A percentile compares a stretch with the other conserved stretches of the same genome.
These are phyloP conservation scores for Coniosporium apollinis DNA, from an alignment of 495 filamentous ascomycete genomes.

Conservation along the genomic window DNA sequence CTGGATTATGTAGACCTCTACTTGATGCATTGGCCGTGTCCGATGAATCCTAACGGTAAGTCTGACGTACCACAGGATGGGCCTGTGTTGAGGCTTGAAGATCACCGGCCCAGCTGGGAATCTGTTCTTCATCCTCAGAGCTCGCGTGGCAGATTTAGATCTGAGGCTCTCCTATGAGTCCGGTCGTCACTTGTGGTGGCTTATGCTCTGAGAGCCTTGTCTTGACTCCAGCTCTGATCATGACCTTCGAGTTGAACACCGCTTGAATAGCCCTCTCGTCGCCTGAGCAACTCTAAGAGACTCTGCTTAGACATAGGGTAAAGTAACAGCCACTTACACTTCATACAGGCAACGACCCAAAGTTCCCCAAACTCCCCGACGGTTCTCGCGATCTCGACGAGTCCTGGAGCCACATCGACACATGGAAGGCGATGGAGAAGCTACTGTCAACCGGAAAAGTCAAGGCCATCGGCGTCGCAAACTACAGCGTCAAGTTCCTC, in stretches of 20 bases:
- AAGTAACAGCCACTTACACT: background rate
- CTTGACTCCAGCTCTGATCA: too few relatives aligned
- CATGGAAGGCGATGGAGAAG: slow-evolving; percentile 69
- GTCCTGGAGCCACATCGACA: slow-evolving; percentile 48
- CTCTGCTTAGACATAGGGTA: too few relatives aligned
- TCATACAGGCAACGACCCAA: slow-evolving; percentile 48
- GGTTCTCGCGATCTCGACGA: slow-evolving; percentile 52
- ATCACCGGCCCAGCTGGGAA: too few relatives aligned
- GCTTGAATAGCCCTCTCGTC: too few relatives aligned
- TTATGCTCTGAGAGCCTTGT: too few relatives aligned
- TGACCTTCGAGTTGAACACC: too few relatives aligned
- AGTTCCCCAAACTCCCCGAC: slow-evolving; percentile 56
- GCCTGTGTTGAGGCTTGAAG: too few relatives aligned
- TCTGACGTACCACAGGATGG: background rate
- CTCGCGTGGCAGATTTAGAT: too few relatives aligned
- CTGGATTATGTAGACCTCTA: slow-evolving; percentile 73
- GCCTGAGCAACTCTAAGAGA: too few relatives aligned
- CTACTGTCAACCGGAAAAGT: slow-evolving; percentile 49
- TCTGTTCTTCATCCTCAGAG: too few relatives aligned
- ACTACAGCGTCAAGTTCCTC: slow-evolving; percentile 60
- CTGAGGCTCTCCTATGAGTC: too few relatives aligned
- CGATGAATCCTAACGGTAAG: slow-evolving; percentile 59
- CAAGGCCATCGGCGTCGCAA: slow-evolving; percentile 66
- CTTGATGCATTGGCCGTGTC: slow-evolving; percentile 67
- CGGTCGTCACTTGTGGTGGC: too few relatives aligned